These are phyloP conservation scores for Rhododendron simsii DNA, from an alignment of 148 eudicot species.

Conservation along the genomic window DNA sequence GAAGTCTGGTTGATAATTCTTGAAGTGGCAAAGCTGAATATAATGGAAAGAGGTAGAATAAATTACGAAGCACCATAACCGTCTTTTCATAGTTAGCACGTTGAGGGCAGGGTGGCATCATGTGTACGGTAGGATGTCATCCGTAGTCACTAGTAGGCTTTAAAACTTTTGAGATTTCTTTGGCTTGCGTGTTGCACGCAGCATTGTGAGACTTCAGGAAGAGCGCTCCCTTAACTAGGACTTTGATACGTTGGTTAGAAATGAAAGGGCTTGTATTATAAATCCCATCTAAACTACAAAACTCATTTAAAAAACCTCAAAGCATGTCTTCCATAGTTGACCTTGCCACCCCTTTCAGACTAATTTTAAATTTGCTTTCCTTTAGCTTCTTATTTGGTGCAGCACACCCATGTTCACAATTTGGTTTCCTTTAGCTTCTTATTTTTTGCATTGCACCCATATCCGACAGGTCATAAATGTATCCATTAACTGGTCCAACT, in stretches of 20 bases:
- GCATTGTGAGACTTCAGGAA: background rate
- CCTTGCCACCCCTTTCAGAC: background rate
- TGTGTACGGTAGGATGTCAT: background rate
- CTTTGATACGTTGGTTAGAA: background rate
- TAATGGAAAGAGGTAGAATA: background rate
- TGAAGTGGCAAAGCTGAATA: background rate
- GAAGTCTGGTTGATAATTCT: background rate
- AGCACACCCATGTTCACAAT: background rate
- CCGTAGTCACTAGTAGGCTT: background rate
- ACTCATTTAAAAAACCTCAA: background rate
- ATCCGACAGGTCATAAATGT: background rate
- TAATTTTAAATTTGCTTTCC: background rate
- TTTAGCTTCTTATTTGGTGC: slow-evolving; percentile 1
- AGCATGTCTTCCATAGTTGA: background rate
- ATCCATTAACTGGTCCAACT: background rate
- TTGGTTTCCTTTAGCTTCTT: background rate
- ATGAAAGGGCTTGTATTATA: background rate
- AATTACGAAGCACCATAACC: background rate
- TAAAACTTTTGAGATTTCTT: background rate
- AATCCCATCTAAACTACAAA: background rate
- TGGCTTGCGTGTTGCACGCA: background rate
- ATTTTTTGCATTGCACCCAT: background rate
- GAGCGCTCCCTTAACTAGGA: background rate
- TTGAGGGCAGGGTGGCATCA: background rate
- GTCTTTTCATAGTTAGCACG: background rate